Percentiles rank a stretch among this genome's conserved stretches.
phyloP scores from a whole-genome alignment of 2,329 filamentous ascomycete genomes.

The Pezicula neosporulosa region DNA sequence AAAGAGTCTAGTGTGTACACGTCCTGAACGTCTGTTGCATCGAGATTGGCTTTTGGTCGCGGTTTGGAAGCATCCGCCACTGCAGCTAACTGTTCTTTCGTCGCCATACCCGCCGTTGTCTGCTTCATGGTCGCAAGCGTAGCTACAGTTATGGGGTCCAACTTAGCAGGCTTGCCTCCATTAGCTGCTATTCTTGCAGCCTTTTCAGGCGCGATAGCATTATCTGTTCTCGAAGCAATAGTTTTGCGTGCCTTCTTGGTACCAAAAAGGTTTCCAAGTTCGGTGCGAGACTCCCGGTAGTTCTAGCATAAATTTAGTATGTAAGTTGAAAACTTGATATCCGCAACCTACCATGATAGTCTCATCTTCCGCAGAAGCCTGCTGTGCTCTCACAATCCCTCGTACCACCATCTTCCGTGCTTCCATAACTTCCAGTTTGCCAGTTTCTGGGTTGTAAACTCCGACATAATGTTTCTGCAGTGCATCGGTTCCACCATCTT shows the following conservation, averaged over 20 bases:
- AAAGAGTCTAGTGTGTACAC: constrained; percentile 68
- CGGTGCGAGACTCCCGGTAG: constrained; percentile 59
- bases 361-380: constrained; percentile 45
- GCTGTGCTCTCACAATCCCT: constrained; percentile 52
- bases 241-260: constrained; percentile 84
- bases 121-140: constrained; percentile 63
- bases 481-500: constrained; percentile 34
- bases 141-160: constrained; percentile 52
- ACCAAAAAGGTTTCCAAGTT: constrained; percentile 75
- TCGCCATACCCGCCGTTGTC: constrained; percentile 62
- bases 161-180: constrained; percentile 39
- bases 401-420: constrained; percentile 62
- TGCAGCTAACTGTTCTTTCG: constrained; percentile 61
- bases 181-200: constrained; percentile 33
- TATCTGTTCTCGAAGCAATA: constrained; percentile 64
- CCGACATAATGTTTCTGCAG: constrained; percentile 62
- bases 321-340: constrained; percentile 2
- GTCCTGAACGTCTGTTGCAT: constrained; percentile 64
- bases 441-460: constrained; percentile 58
- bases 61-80: constrained; percentile 67
- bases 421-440: constrained; percentile 57
- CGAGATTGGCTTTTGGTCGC: constrained; percentile 65
- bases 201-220: constrained; percentile 53
- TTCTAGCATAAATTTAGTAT: constrained; percentile 35
- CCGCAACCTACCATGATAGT: constrained; percentile 26